phyloP scores from a whole-genome alignment of 148 eudicot species.

The Fagopyrum tataricum region DNA sequence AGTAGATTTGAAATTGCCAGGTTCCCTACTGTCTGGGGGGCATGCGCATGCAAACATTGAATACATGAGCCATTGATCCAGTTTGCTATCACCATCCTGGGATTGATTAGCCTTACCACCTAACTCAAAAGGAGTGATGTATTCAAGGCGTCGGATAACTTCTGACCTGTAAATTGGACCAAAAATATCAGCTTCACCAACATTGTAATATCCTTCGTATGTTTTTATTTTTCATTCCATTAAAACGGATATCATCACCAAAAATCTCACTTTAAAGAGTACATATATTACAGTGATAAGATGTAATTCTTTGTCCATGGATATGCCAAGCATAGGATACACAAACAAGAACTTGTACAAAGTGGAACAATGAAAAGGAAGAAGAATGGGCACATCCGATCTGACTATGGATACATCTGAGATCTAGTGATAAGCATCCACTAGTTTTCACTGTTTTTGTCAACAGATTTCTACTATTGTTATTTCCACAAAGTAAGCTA shows the following conservation, averaged over 20 bases:
- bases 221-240: not conserved
- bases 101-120: slow-evolving; percentile 92
- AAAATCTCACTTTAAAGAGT: not conserved
- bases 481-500: not conserved
- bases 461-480: not conserved
- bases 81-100: slow-evolving; percentile 82
- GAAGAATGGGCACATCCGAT: not conserved
- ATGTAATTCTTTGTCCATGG: not conserved
- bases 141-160: slow-evolving; percentile 87
- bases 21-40: slow-evolving; percentile 73
- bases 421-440: not conserved
- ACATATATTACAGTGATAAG: not conserved
- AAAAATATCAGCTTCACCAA: not conserved
- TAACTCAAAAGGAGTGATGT: slow-evolving; percentile 82
- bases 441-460: not conserved
- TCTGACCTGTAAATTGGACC: slow-evolving; percentile 49
- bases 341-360: not conserved
- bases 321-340: not conserved
- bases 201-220: not conserved
- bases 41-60: slow-evolving; percentile 98
- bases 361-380: not conserved
- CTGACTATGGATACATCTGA: not conserved
- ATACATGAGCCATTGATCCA: slow-evolving; percentile 99
- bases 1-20: slow-evolving; percentile 64
- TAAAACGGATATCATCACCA: not conserved